Conservation (phyloP, 306 rosid species). For the Amphicarpaea edgeworthii region DNA sequence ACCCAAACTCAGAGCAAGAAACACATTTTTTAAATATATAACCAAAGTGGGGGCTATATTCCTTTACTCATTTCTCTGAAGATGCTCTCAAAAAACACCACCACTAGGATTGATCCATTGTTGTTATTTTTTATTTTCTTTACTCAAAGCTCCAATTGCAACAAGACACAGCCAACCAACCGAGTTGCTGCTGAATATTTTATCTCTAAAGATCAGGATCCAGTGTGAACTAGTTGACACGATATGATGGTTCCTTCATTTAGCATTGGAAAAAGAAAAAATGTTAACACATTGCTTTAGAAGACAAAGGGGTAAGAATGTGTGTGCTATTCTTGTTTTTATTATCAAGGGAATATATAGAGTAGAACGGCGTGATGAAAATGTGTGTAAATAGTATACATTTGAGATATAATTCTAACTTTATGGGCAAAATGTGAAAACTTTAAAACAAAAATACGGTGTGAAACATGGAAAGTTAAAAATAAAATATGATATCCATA, state of each 20-base stretch:
- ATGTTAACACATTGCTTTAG: neutral
- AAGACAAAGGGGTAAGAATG: neutral
- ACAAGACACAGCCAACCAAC: conserved; percentile 37
- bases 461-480: conserved; percentile 31
- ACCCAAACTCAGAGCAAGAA: conserved; percentile 8
- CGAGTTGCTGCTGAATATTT: conserved; percentile 30
- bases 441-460: neutral
- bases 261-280: neutral
- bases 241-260: neutral
- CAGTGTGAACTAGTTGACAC: conserved; percentile 40
- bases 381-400: neutral
- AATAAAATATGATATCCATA: neutral
- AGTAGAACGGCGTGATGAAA: neutral
- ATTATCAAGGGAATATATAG: neutral
- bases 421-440: conserved; percentile 19
- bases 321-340: conserved; percentile 34
- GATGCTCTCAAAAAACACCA: conserved; percentile 24
- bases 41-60: conserved; percentile 38
- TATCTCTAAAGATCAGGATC: conserved; percentile 9
- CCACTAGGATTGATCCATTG: conserved; percentile 26
- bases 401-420: neutral
- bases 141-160: conserved; percentile 28
- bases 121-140: conserved; percentile 31
- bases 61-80: conserved; percentile 28
- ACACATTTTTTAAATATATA: conserved; percentile 31